Percentiles rank a stretch among this genome's conserved stretches.
phyloP scores from a whole-genome alignment of 176 grass and related monocot species.

The Alloteropsis semialata region DNA sequence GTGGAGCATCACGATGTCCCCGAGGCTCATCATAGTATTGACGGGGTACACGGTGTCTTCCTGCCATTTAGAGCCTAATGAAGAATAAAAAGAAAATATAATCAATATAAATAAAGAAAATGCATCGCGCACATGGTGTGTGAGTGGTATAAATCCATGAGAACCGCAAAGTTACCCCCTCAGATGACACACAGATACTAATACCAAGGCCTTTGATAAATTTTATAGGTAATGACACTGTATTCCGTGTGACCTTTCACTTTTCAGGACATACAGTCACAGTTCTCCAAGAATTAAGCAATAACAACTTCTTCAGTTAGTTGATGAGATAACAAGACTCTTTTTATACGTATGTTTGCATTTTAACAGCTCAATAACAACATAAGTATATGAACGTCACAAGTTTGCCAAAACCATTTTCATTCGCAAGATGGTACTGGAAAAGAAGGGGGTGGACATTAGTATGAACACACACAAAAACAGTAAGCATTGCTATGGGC shows the following conservation, averaged over 20 bases:
- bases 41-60: slow-evolving; percentile 39
- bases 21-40: slow-evolving; percentile 37
- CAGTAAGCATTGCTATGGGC: neutral
- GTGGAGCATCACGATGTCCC: slow-evolving; percentile 40
- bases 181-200: neutral
- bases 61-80: slow-evolving; percentile 51
- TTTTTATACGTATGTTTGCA: neutral
- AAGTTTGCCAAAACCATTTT: neutral
- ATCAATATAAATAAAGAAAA: neutral
- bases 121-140: neutral
- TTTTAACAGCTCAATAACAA: neutral
- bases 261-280: slow-evolving; percentile 11
- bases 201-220: neutral
- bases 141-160: neutral
- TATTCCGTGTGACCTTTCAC: neutral
- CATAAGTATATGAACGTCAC: neutral
- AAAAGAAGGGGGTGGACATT: neutral
- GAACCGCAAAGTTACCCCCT: neutral
- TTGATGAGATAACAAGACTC: neutral
- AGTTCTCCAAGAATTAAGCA: neutral
- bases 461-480: neutral
- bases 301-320: slow-evolving; percentile 1
- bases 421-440: neutral
- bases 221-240: neutral
- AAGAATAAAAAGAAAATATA: slow-evolving; percentile 18